Conservation (phyloP, 306 rosid species). For the Pterocarpus santalinus region DNA sequence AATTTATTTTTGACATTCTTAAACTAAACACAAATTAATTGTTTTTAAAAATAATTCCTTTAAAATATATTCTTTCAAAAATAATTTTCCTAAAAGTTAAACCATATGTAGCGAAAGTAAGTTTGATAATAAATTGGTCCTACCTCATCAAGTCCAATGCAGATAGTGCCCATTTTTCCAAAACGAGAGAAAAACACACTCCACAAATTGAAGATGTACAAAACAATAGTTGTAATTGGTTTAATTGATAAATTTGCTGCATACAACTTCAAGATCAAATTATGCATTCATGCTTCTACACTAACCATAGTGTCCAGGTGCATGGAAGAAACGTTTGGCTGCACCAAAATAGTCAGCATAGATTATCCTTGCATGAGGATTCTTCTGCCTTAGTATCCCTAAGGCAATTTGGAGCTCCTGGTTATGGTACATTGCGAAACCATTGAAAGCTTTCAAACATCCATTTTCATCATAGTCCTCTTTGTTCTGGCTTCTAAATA, state of each 20-base stretch:
- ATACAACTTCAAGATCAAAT: too few relatives aligned
- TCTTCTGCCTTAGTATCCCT: constrained; percentile 45
- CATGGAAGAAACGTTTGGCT: constrained; percentile 58
- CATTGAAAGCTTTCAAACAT: constrained; percentile 69
- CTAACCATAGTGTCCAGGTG: constrained; percentile 62
- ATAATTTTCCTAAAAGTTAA: too few relatives aligned
- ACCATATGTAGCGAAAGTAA: too few relatives aligned
- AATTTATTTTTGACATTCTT: too few relatives aligned
- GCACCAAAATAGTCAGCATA: constrained; percentile 74
- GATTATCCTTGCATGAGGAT: constrained; percentile 64
- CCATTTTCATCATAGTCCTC: constrained; percentile 62
- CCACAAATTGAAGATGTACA: not conserved
- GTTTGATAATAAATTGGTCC: not conserved
- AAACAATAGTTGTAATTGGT: not conserved
- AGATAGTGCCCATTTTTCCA: not conserved
- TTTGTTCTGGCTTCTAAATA: constrained; percentile 49
- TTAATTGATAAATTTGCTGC: not conserved
- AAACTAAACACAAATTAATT: too few relatives aligned
- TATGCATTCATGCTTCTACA: too few relatives aligned
- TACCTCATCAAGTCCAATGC: not conserved
- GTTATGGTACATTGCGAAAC: constrained; percentile 63
- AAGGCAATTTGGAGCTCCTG: constrained; percentile 57
- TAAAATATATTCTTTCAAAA: too few relatives aligned
- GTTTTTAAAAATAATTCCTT: too few relatives aligned
- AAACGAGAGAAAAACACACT: not conserved